phyloP scores from a whole-genome alignment of 345 rosid species.

The Hibiscus mutabilis region DNA sequence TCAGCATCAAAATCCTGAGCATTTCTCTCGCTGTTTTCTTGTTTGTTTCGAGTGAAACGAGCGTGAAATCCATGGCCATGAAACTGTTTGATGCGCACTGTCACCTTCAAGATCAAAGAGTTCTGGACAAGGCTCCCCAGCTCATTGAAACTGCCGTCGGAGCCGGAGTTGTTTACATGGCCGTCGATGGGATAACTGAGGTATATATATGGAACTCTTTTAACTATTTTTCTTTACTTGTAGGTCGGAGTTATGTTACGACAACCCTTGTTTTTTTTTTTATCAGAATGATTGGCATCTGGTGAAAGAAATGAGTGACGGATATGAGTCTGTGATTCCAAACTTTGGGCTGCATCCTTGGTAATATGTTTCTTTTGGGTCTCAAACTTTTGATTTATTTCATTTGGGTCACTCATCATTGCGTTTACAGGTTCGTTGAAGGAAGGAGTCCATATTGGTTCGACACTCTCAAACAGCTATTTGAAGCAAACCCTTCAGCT shows the following conservation, averaged over 20 bases:
- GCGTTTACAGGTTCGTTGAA: constrained; percentile 39
- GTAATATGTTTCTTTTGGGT: constrained; percentile 19
- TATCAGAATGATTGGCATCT: constrained; percentile 69
- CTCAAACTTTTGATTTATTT: not conserved
- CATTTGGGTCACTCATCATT: not conserved
- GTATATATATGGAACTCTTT: not conserved
- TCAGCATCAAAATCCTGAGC: not conserved
- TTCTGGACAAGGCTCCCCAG: constrained; percentile 44
- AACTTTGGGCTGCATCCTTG: constrained; percentile 92
- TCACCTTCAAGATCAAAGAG: constrained; percentile 90
- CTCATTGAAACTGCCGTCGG: constrained; percentile 17
- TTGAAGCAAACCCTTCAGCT: constrained; percentile 67
- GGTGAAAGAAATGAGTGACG: constrained; percentile 65
- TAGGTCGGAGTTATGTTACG: too few relatives aligned
- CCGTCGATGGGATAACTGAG: constrained; percentile 6
- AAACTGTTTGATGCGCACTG: constrained; percentile 91
- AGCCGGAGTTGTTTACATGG: not conserved
- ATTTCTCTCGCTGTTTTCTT: not conserved
- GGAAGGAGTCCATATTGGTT: constrained; percentile 78
- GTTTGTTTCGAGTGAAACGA: not conserved
- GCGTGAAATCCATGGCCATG: constrained; percentile 18
- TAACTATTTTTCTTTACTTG: not conserved
- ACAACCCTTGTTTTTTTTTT: not conserved
- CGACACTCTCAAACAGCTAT: constrained; percentile 46
- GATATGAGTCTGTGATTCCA: constrained; percentile 58